Percentiles rank a stretch among this genome's conserved stretches.
Evolutionary conservation across 2,329 filamentous ascomycete genomes (phyloP).

Genomic region (Claviceps pusilla): DNA sequence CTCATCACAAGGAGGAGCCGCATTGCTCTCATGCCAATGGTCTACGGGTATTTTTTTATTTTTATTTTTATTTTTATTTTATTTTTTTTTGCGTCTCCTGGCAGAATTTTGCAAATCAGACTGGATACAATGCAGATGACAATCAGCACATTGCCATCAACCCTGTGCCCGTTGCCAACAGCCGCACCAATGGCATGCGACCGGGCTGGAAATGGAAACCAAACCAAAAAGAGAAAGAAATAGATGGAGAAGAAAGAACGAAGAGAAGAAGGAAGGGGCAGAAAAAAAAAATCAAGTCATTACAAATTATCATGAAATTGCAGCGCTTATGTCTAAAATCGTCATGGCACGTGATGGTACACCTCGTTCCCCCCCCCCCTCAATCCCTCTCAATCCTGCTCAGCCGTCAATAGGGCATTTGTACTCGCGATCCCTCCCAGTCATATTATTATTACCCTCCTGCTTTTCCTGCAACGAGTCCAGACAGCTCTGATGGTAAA

Average conservation of each 20-base stretch:
- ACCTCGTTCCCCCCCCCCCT: not conserved
- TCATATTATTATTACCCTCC: slow-evolving; percentile 31
- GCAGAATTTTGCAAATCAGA: too few relatives aligned
- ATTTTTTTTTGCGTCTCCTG: too few relatives aligned
- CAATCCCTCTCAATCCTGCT: slow-evolving; percentile 1
- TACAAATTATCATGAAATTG: not conserved
- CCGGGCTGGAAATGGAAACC: too few relatives aligned
- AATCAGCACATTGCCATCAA: too few relatives aligned
- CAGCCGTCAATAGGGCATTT: slow-evolving; percentile 43
- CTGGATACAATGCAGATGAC: too few relatives aligned
- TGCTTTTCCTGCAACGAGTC: slow-evolving; percentile 47
- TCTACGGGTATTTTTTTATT: too few relatives aligned
- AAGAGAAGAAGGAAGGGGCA: too few relatives aligned
- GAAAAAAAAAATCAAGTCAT: not conserved
- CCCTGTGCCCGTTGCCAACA: too few relatives aligned
- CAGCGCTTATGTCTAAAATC: not conserved
- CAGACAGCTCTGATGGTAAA: slow-evolving; percentile 54
- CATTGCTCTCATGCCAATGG: too few relatives aligned
- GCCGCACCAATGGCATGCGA: too few relatives aligned
- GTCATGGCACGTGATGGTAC: slow-evolving; percentile 3
- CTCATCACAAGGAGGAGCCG: too few relatives aligned
- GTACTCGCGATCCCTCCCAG: slow-evolving; percentile 34
- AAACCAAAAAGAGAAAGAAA: not conserved
- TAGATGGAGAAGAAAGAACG: not conserved
- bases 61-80: too few relatives aligned